Evolutionary conservation across 1,139 yeast genomes (phyloP).

Genomic region (Scheffersomyces titani): DNA sequence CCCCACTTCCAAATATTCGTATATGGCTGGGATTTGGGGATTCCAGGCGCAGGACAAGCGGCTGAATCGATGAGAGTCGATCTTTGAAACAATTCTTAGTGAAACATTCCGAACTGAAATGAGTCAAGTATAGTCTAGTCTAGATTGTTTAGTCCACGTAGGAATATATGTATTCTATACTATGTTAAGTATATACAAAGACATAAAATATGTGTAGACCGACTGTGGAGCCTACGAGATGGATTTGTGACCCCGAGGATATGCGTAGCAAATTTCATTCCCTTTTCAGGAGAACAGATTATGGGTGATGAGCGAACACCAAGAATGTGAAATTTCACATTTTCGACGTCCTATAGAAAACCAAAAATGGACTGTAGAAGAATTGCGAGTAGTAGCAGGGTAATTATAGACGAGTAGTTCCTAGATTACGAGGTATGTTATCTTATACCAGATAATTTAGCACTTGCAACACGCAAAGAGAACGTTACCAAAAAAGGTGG

Average conservation of each 20-base stretch:
- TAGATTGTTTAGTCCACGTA: neutral
- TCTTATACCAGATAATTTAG: neutral
- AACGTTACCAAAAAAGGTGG: conserved; percentile 41
- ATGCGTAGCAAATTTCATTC: neutral
- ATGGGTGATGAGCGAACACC: neutral
- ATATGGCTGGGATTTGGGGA: neutral
- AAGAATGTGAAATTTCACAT: neutral
- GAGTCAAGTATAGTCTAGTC: too few relatives aligned
- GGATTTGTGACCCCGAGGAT: neutral
- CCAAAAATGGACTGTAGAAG: neutral
- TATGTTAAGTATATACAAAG: neutral
- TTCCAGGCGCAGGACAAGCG: neutral
- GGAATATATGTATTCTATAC: neutral
- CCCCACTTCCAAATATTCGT: neutral
- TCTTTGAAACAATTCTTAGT: too few relatives aligned
- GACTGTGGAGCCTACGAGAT: neutral
- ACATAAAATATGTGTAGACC: neutral
- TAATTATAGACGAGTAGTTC: neutral
- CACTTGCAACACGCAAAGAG: conserved; percentile 38
- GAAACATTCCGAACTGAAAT: neutral
- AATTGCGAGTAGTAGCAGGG: neutral
- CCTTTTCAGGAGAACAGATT: neutral
- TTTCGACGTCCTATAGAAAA: neutral
- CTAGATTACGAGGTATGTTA: neutral
- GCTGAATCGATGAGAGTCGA: neutral